A percentile compares a stretch with the other conserved stretches of the same genome.
phyloP scores from a whole-genome alignment of 2,329 filamentous ascomycete genomes.

The Endoconidiophora laricicola region DNA sequence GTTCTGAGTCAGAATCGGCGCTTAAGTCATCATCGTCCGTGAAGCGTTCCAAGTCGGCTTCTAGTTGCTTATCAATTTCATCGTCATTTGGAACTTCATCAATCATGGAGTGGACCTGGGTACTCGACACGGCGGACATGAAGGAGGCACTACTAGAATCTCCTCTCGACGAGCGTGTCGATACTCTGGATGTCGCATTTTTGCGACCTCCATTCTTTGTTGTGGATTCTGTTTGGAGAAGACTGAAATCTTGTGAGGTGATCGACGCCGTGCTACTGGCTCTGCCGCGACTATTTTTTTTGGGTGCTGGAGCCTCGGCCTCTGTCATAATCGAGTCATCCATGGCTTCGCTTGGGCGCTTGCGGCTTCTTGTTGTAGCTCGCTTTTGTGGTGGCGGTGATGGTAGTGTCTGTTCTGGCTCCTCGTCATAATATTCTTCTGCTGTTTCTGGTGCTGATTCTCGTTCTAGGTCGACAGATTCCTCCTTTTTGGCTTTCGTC shows the following conservation, averaged over 20 bases:
- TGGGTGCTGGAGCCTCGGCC: conserved; percentile 34
- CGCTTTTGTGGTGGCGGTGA: conserved; percentile 23
- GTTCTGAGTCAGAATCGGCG: conserved; percentile 30
- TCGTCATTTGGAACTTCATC: conserved; percentile 38
- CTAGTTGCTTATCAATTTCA: conserved; percentile 48
- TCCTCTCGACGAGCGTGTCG: conserved; percentile 15
- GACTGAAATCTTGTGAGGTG: conserved; percentile 10
- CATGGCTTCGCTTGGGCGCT: conserved; percentile 44
- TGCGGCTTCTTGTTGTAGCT: conserved; percentile 30
- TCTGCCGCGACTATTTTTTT: conserved; percentile 40
- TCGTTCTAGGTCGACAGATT: conserved; percentile 28
- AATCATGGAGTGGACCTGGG: conserved; percentile 23
- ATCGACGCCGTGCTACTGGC: conserved; percentile 30
- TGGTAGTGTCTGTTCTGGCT: not conserved
- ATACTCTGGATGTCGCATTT: conserved; percentile 27
- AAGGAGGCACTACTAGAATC: conserved; percentile 28
- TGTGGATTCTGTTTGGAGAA: conserved; percentile 1
- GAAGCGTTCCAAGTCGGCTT: conserved; percentile 44
- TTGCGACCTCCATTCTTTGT: conserved; percentile 21
- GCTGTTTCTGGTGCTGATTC: not conserved
- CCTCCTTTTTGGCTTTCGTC: conserved; percentile 34
- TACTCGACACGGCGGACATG: conserved; percentile 34
- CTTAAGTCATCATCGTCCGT: conserved; percentile 36
- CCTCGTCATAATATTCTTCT: not conserved
- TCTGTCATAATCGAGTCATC: conserved; percentile 29